Base-by-base conservation (phyloP, 2,329 filamentous ascomycete species). In the Stagonosporopsis chrysanthemi region DNA sequence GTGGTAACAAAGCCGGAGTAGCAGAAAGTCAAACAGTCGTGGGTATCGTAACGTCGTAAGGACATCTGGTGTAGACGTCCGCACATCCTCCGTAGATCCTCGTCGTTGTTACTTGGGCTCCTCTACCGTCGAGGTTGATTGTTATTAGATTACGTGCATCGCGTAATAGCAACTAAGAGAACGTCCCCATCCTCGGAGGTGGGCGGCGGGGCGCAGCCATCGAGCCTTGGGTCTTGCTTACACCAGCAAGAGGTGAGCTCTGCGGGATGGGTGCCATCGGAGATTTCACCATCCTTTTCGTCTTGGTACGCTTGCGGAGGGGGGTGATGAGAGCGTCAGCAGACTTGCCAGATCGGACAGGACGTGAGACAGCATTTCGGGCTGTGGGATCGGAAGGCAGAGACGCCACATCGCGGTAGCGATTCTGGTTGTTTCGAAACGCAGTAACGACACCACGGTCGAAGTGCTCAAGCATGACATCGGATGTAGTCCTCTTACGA, bases 381-480 rank as follows among this genome's bases (percentile, higher is more conserved):
- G 71, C 68, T 29, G 69, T 69, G 15, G 74, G 74, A 46, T 77
- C 73, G 11, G 72, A 68, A 26, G 74, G 74, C 40, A 76, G 69
- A 40, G 73, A 72, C 19, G 75, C 69, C 17, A 77, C 65, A 55
- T 76, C 74, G 44, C 75, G 73, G 47, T 73, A 76, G 22, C 73
- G 69, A 43, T 71, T 76, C 46, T 77, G 75, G 35, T 77, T 76
- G 57, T 74, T 75, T 28, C 75, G 70, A 65, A 77, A 77, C 11
- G 75, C 74, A 36, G 73, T 77, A 14, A 77, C 73, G 12, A 75
- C 81, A 28, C 83, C 83, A 9, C 88, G 90, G 46, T 62, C 78
- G 75, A 74, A 77, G 47, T 78, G 75, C 53, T 77, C 71, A 7
- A 77, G 72, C 71, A 77, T 76, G 19, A 67, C 69, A 57, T 77